Conservation (phyloP, 2,329 filamentous ascomycete genomes). For the Hymenoscyphus fraxineus region DNA sequence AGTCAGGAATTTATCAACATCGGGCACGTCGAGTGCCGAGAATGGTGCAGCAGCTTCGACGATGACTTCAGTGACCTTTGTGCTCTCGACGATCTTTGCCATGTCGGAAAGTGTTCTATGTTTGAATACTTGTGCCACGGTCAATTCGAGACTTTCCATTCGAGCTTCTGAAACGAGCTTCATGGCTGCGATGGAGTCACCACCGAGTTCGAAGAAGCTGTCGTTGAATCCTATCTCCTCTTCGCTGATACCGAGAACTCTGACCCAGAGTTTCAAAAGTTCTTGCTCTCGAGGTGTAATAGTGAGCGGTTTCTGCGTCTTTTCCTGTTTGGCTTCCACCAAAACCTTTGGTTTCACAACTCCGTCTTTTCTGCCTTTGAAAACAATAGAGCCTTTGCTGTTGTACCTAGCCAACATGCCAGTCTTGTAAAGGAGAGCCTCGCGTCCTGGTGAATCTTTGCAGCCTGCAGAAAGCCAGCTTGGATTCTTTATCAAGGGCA, state of each 20-base stretch:
- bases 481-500: neutral
- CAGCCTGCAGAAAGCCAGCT: neutral
- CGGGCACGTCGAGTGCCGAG: constrained; percentile 34
- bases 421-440: constrained; percentile 24
- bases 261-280: constrained; percentile 36
- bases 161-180: constrained; percentile 42
- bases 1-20: constrained; percentile 35
- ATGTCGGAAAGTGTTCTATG: constrained; percentile 29
- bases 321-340: constrained; percentile 36
- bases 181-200: constrained; percentile 39
- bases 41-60: constrained; percentile 35
- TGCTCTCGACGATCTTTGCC: constrained; percentile 35
- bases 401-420: constrained; percentile 16
- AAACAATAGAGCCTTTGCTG: neutral
- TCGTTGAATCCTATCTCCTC: constrained; percentile 34
- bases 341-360: constrained; percentile 19
- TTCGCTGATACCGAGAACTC: constrained; percentile 28
- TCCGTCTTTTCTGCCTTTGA: constrained; percentile 18
- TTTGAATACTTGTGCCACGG: constrained; percentile 42
- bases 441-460: constrained; percentile 28
- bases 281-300: constrained; percentile 35
- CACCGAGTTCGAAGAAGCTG: constrained; percentile 41
- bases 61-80: constrained; percentile 20
- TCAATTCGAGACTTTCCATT: constrained; percentile 34
- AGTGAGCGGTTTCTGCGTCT: constrained; percentile 22